Conservation (phyloP, 768 basidiomycete genomes). For the Lactarius akahatsu region DNA sequence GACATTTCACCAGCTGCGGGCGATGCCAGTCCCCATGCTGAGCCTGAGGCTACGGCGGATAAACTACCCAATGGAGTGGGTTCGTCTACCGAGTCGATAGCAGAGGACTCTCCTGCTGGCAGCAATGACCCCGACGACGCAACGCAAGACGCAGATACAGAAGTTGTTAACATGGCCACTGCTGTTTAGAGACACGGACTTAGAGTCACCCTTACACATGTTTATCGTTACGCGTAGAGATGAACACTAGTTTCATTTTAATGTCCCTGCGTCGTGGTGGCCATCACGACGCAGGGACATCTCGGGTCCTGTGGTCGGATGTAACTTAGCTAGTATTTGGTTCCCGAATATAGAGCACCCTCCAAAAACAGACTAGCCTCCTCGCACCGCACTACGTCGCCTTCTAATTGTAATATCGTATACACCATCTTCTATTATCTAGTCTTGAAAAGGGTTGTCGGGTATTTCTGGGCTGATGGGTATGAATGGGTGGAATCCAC, state of each 20-base stretch:
- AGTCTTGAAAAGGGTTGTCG: too few species aligned
- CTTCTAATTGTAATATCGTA: too few species aligned
- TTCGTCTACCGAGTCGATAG: neutral
- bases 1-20: neutral
- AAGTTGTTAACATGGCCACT: neutral
- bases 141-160: neutral
- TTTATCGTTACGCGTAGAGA: neutral
- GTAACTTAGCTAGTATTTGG: too few species aligned
- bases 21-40: neutral
- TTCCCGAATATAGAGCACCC: too few species aligned
- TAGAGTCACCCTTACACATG: neutral
- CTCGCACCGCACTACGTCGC: too few species aligned
- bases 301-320: too few species aligned
- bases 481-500: too few species aligned
- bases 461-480: too few species aligned
- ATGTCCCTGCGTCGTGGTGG: too few species aligned
- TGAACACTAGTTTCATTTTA: neutral
- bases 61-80: neutral
- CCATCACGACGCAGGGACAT: too few species aligned
- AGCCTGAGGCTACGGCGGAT: neutral
- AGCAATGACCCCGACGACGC: neutral
- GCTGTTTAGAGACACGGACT: conserved; percentile 11
- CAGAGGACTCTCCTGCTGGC: neutral
- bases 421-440: too few species aligned
- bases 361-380: too few species aligned